Conservation (phyloP, 257 asterid species). For the Eucommia ulmoides region DNA sequence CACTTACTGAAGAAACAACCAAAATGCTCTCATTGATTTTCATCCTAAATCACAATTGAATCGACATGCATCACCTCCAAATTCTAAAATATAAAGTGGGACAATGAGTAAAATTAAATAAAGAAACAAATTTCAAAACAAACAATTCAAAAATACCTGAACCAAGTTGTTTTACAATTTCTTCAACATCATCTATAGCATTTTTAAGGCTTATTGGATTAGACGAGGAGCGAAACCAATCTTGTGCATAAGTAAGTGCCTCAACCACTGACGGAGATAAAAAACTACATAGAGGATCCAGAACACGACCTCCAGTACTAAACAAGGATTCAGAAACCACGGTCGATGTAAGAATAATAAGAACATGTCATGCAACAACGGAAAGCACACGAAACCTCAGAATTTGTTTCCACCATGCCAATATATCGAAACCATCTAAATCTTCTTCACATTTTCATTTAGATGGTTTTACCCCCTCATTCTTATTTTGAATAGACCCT, state of each 20-base stretch:
- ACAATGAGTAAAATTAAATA: too few species aligned
- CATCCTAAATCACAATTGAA: too few species aligned
- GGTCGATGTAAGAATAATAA: conserved; percentile 70
- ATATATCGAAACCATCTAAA: conserved; percentile 60
- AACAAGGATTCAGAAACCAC: conserved; percentile 60
- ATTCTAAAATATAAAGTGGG: too few species aligned
- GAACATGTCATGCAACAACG: conserved; percentile 84
- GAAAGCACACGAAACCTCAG: conserved; percentile 78
- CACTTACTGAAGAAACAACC: too few species aligned
- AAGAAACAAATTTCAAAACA: too few species aligned
- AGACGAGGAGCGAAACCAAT: too few species aligned
- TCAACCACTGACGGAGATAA: conserved; percentile 64
- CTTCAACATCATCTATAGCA: too few species aligned
- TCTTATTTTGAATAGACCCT: conserved; percentile 64
- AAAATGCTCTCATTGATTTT: too few species aligned
- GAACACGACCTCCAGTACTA: conserved; percentile 56
- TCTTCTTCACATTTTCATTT: conserved; percentile 81
- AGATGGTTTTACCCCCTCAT: conserved; percentile 53
- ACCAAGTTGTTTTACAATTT: too few species aligned
- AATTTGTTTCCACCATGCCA: conserved; percentile 98
- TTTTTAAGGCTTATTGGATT: too few species aligned
- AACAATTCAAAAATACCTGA: too few species aligned
- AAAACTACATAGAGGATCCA: conserved; percentile 44
- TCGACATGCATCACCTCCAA: too few species aligned
- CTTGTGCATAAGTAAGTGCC: conserved; percentile 88